These are phyloP conservation scores for Pseudodiploospora longispora DNA, from an alignment of 2,329 filamentous ascomycete species.

Conservation along the genomic window DNA sequence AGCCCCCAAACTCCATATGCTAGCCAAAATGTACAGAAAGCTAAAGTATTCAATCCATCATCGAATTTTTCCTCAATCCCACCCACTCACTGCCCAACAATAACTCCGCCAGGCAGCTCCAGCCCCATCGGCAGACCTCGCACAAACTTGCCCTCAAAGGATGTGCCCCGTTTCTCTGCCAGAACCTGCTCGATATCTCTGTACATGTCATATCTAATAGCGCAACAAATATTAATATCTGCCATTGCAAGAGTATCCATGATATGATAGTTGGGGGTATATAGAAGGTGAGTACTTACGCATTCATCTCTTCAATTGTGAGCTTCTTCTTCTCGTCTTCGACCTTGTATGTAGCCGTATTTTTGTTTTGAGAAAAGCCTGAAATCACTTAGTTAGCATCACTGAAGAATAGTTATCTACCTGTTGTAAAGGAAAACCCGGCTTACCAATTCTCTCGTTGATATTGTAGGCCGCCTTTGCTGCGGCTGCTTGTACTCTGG, in stretches of 20 bases:
- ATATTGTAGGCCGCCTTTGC: constrained; percentile 54
- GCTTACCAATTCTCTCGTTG: constrained; percentile 50
- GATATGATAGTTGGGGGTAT: too few species aligned
- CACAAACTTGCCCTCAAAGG: constrained; percentile 30
- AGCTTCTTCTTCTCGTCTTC: constrained; percentile 52
- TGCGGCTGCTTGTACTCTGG: constrained; percentile 47
- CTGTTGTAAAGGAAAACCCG: neutral
- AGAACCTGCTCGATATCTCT: constrained; percentile 44
- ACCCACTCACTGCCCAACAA: constrained; percentile 15
- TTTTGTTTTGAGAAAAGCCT: constrained; percentile 56
- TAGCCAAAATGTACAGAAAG: too few species aligned
- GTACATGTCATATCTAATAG: constrained; percentile 48
- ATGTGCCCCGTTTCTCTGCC: constrained; percentile 22
- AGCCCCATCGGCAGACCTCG: constrained; percentile 39
- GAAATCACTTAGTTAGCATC: neutral
- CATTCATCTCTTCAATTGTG: constrained; percentile 64
- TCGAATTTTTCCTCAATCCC: too few species aligned
- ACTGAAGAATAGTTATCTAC: neutral
- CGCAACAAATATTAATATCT: neutral
- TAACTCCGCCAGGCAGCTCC: constrained; percentile 41
- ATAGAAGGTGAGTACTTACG: constrained; percentile 28
- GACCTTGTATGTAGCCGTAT: constrained; percentile 50
- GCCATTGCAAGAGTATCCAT: too few species aligned
- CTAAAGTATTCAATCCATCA: too few species aligned
- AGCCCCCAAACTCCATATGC: too few species aligned